Evolutionary conservation across 2,329 filamentous ascomycete species (phyloP).

Genomic region (Clarireedia sp.): DNA sequence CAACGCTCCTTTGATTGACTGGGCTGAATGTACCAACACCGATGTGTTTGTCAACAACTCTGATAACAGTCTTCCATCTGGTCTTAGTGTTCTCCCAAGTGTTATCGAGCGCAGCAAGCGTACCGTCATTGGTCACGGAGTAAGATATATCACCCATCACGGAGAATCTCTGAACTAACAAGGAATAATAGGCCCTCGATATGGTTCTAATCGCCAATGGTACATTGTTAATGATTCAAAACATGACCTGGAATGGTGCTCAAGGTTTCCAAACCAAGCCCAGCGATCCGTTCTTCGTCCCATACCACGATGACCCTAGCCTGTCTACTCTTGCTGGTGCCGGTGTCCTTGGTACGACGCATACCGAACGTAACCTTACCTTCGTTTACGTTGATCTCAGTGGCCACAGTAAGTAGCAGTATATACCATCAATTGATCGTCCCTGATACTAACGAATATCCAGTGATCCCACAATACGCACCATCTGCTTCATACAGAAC

Average conservation of each 20-base stretch:
- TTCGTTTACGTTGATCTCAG: conserved; percentile 24
- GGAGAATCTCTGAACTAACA: conserved; percentile 32
- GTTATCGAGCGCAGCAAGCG: conserved; percentile 68
- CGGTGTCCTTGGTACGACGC: conserved; percentile 61
- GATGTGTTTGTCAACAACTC: conserved; percentile 39
- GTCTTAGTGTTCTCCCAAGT: conserved; percentile 52
- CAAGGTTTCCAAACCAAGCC: conserved; percentile 49
- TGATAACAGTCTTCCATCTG: conserved; percentile 48
- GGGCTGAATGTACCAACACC: conserved; percentile 46
- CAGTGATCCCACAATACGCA: conserved; percentile 51
- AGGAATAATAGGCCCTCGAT: conserved; percentile 31
- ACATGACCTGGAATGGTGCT: conserved; percentile 58
- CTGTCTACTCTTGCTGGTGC: conserved; percentile 60
- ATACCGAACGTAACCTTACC: conserved; percentile 70
- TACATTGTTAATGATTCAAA: conserved; percentile 52
- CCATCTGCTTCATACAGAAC: conserved; percentile 62
- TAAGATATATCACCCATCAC: conserved; percentile 24
- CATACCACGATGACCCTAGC: conserved; percentile 57
- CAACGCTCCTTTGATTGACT: conserved; percentile 53
- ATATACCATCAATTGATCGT: conserved; percentile 20
- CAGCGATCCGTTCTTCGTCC: conserved; percentile 22
- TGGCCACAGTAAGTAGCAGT: conserved; percentile 47
- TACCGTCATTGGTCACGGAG: conserved; percentile 66
- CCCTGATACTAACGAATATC: conserved; percentile 4
- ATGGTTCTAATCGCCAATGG: conserved; percentile 54